These are phyloP conservation scores for Calonectria pteridis DNA, from an alignment of 2,329 filamentous ascomycete genomes.

Conservation along the genomic window DNA sequence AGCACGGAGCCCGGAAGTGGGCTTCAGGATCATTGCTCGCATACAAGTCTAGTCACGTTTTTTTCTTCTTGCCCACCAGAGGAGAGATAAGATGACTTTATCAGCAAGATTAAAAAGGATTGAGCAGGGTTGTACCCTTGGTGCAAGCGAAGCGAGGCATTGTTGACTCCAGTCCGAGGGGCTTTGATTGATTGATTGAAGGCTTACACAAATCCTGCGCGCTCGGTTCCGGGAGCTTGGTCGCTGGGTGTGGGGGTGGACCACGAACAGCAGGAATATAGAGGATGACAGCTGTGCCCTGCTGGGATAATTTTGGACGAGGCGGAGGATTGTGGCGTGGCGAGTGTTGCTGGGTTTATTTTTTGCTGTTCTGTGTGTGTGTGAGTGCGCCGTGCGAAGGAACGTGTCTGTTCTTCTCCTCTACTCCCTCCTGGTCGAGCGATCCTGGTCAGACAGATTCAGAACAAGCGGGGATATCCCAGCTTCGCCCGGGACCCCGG, in stretches of 20 bases:
- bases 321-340: slow-evolving; percentile 28
- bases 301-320: slow-evolving; percentile 36
- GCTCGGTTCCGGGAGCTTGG: slow-evolving; percentile 42
- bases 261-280: slow-evolving; percentile 30
- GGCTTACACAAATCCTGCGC: slow-evolving; percentile 30
- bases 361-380: background rate
- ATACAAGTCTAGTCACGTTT: slow-evolving; percentile 45
- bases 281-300: slow-evolving; percentile 36
- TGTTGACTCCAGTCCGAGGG: background rate
- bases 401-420: background rate
- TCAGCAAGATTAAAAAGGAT: slow-evolving; percentile 13
- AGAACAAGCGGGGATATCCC: slow-evolving; percentile 34
- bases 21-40: slow-evolving; percentile 41
- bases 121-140: slow-evolving; percentile 26
- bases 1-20: slow-evolving; percentile 29
- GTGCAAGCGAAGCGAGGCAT: slow-evolving; percentile 14
- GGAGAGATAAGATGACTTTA: slow-evolving; percentile 27
- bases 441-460: background rate
- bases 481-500: slow-evolving; percentile 32
- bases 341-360: slow-evolving; percentile 18
- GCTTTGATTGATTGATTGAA: slow-evolving; percentile 6
- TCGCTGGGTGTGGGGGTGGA: slow-evolving; percentile 43
- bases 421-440: background rate
- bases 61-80: slow-evolving; percentile 1
- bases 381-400: background rate